Conservation (phyloP, 2,329 filamentous ascomycete genomes). For the Phoma herbarum region DNA sequence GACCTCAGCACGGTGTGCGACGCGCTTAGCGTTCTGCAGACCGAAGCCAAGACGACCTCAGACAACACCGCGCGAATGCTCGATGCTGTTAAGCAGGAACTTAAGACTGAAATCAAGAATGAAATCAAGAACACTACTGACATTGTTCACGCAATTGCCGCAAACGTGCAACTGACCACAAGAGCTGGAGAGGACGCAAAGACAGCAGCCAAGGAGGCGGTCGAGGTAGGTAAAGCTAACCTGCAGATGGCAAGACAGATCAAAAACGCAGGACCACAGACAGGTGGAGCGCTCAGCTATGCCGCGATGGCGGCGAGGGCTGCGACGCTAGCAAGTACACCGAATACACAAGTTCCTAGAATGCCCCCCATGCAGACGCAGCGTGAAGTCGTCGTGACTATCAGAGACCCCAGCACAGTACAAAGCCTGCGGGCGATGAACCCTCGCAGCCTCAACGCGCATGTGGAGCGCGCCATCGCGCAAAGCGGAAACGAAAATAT, state of each 20-base stretch:
- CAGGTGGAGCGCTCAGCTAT: background rate
- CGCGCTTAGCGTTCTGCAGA: too few relatives aligned
- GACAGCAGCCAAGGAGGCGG: background rate
- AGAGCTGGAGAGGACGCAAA: background rate
- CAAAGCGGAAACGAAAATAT: too few relatives aligned
- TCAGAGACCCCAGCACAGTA: background rate
- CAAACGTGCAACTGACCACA: background rate
- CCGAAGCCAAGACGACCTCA: too few relatives aligned
- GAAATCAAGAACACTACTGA: too few relatives aligned
- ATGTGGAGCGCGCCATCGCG: too few relatives aligned
- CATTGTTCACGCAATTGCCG: too few relatives aligned
- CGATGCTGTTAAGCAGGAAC: too few relatives aligned
- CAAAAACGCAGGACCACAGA: background rate
- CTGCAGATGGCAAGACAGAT: conserved; percentile 1
- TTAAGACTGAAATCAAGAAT: too few relatives aligned
- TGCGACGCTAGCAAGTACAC: background rate
- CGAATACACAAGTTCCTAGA: background rate
- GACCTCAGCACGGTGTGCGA: too few relatives aligned
- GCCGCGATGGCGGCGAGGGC: background rate
- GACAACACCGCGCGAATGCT: too few relatives aligned
- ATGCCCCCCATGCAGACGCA: background rate
- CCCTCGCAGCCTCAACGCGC: background rate
- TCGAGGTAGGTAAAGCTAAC: background rate
- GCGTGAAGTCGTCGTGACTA: background rate
- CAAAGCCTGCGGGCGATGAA: background rate